Conservation (phyloP, 2,329 filamentous ascomycete genomes). For the Penicillium concentricum region DNA sequence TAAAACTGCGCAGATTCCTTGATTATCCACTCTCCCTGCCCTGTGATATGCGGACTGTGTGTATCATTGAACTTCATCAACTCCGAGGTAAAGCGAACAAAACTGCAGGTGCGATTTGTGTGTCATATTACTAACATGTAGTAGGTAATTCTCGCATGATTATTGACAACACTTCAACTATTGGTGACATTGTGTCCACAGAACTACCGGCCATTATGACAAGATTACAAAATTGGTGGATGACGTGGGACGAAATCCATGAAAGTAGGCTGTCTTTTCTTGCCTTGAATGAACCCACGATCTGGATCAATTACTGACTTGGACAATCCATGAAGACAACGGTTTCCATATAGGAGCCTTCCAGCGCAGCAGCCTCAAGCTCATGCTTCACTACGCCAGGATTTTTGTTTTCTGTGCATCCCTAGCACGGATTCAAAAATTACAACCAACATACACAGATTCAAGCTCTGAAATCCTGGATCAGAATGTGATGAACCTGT, state of each 20-base stretch:
- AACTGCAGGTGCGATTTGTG: not conserved
- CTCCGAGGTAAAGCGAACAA: conserved; percentile 27
- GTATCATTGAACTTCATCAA: conserved; percentile 37
- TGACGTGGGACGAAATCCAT: conserved; percentile 37
- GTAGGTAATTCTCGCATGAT: conserved; percentile 29
- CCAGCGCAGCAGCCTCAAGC: conserved; percentile 35
- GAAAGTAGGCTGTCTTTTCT: conserved; percentile 23
- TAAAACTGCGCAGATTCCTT: conserved; percentile 34
- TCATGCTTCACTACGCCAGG: conserved; percentile 35
- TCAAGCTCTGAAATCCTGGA: conserved; percentile 23
- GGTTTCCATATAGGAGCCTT: conserved; percentile 38
- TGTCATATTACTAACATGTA: conserved; percentile 1
- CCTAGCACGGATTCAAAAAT: conserved; percentile 35
- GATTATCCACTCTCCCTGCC: conserved; percentile 38
- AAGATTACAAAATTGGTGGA: conserved; percentile 35
- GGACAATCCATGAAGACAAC: conserved; percentile 26
- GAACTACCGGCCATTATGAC: conserved; percentile 35
- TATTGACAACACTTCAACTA: conserved; percentile 28
- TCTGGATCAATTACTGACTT: not conserved
- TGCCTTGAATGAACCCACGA: not conserved
- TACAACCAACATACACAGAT: conserved; percentile 24
- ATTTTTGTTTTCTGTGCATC: conserved; percentile 35
- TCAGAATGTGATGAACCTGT: conserved; percentile 27
- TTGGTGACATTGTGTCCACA: conserved; percentile 24
- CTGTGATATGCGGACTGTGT: conserved; percentile 36